Evolutionary conservation across 352 stramenopile genomes (phyloP), one percentile per base, ranked within the genome.

Genomic region (Globisporangium mamillatum): DNA sequence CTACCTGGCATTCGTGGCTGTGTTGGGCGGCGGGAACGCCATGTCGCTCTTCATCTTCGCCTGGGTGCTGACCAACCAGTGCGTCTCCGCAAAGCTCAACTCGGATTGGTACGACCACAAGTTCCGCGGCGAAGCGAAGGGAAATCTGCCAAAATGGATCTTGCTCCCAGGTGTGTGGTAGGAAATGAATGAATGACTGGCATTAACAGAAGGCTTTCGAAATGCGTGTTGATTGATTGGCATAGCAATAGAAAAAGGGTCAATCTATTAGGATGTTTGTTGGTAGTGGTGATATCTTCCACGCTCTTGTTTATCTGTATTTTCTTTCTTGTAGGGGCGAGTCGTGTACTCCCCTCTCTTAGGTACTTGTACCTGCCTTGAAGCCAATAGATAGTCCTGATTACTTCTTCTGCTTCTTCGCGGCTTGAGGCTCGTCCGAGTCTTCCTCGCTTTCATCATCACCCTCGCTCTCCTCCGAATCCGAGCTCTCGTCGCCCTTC

Each of bases 51-150:
- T 88, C 34, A 61, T 88, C 20, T 78, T 76, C 34, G 50, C 65
- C 0, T 93, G 85, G 85, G 85, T 93, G 20, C 24, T 81, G 34
- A 54, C 77, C n/a, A 93, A 93, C 64, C 83, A 93, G 34, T 69
- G 76, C 41, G 74, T 89, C 12, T 82, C 84, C 18, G 81, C 85
- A 0, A 63, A 79, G 27, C 80, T 83, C 64, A 81, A 60, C 53
- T 85, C 77, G 10, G 74, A 86, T 20, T 91, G 83, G 83, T 72
- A 89, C 56, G 66, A 82, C 8, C 44, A 64, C 44, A 91, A 91
- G 67, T 90, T 93, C 64, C 80, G 83, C 36, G 77, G 77, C 4
- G 63, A 60, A 48, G 44, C 65, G 25, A 38, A 73, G 4, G 36
- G 36, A 0, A 55, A 75, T 18, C 41, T 86, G 22, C 73, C 79